Evolutionary conservation across 441 rosid genomes (phyloP).

Genomic region (Euphorbia neoarborescens): DNA sequence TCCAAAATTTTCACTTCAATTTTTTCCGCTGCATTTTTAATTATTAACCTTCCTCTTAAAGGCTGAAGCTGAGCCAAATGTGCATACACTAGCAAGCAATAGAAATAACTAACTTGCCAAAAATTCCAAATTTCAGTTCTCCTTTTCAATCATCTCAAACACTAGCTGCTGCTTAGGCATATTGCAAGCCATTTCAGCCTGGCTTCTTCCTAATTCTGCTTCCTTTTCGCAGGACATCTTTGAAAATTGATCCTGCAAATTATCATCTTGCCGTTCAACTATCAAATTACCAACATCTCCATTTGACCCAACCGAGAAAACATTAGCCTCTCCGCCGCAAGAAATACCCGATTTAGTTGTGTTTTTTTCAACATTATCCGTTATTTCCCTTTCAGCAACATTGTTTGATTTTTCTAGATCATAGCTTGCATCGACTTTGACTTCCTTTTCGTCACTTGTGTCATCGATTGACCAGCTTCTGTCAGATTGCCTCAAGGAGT

Average conservation of each 20-base stretch:
- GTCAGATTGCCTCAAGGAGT: slow-evolving; percentile 23
- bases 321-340: neutral
- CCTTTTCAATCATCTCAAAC: slow-evolving; percentile 23
- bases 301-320: slow-evolving; percentile 12
- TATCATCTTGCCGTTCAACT: slow-evolving; percentile 24
- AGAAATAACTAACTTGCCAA: neutral
- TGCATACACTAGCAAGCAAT: neutral
- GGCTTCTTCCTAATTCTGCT: slow-evolving; percentile 13
- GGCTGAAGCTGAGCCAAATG: neutral
- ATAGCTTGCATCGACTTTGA: slow-evolving; percentile 7
- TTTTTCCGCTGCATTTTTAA: neutral
- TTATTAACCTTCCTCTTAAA: neutral
- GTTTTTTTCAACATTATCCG: slow-evolving; percentile 16
- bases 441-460: slow-evolving; percentile 2
- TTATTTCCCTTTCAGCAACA: slow-evolving; percentile 15
- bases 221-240: slow-evolving; percentile 31
- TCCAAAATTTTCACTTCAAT: neutral
- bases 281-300: neutral
- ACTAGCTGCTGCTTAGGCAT: slow-evolving; percentile 29
- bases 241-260: slow-evolving; percentile 38
- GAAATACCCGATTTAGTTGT: neutral
- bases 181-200: slow-evolving; percentile 17
- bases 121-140: slow-evolving; percentile 21
- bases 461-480: slow-evolving; percentile 9
- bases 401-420: slow-evolving; percentile 11